phyloP scores from a whole-genome alignment of 768 basidiomycete genomes.

The Panaeolus papilionaceus region DNA sequence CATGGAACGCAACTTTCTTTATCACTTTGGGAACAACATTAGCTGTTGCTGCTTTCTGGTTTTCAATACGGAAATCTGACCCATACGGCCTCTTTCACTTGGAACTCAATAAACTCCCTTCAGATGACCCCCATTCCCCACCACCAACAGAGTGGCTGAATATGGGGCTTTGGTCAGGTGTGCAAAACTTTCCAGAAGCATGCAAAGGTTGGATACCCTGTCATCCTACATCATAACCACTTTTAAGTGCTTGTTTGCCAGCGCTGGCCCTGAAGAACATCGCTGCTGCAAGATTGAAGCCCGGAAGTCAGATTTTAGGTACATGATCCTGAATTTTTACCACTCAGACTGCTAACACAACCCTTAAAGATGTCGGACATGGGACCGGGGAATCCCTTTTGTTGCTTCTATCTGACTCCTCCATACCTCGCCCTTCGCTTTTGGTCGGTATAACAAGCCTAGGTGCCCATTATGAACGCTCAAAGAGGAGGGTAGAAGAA shows the following conservation, averaged over 20 bases:
- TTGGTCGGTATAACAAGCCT: constrained; percentile 67
- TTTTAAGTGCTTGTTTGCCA: constrained; percentile 18
- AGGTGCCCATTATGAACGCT: constrained; percentile 50
- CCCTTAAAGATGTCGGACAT: constrained; percentile 63
- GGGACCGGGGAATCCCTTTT: constrained; percentile 73
- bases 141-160: constrained; percentile 75
- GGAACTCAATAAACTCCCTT: constrained; percentile 50
- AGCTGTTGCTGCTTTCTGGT: not conserved
- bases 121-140: constrained; percentile 32
- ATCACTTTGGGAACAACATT: not conserved
- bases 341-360: not conserved
- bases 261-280: constrained; percentile 59
- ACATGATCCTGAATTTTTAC: not conserved
- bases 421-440: constrained; percentile 50
- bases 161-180: constrained; percentile 72
- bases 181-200: constrained; percentile 58
- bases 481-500: constrained; percentile 45
- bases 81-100: constrained; percentile 69
- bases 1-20: not conserved
- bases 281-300: constrained; percentile 44
- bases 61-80: constrained; percentile 36
- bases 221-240: not conserved
- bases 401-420: constrained; percentile 52
- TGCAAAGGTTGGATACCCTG: constrained; percentile 53
- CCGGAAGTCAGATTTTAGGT: constrained; percentile 61